Evolutionary conservation across 2,329 filamentous ascomycete genomes (phyloP).

Genomic region (Talaromyces islandicus): DNA sequence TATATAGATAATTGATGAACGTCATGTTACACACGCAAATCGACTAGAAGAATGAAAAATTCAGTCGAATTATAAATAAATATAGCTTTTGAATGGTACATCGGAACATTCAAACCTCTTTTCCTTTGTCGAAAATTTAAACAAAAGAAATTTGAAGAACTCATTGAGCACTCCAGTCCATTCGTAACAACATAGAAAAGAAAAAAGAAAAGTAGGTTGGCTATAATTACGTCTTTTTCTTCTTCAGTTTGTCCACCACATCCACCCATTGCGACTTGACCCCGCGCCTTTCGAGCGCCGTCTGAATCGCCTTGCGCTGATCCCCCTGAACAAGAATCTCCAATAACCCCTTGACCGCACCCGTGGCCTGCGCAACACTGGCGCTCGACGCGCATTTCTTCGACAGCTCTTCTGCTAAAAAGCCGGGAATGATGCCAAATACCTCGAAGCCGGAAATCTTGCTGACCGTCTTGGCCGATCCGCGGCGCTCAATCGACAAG

Average conservation of each 20-base stretch:
- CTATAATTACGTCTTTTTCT: slow-evolving; percentile 44
- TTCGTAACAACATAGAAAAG: no score
- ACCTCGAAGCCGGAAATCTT: slow-evolving; percentile 57
- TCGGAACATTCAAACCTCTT: not conserved
- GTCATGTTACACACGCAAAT: not conserved
- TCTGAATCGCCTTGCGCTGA: slow-evolving; percentile 56
- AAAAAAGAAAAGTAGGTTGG: no score
- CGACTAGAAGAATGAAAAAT: no score
- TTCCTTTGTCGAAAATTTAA: not conserved
- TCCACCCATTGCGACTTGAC: slow-evolving; percentile 56
- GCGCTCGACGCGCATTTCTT: slow-evolving; percentile 65
- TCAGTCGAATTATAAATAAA: no score
- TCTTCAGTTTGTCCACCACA: slow-evolving; percentile 62
- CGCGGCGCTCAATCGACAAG: slow-evolving; percentile 58
- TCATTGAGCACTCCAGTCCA: not conserved
- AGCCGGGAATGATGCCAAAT: slow-evolving; percentile 55
- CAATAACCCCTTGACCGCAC: slow-evolving; percentile 58
- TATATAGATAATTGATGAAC: not conserved
- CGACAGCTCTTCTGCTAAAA: slow-evolving; percentile 59
- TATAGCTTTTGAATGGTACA: not conserved
- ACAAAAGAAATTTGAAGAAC: not conserved
- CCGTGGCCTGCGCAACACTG: slow-evolving; percentile 56
- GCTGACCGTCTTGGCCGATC: slow-evolving; percentile 61
- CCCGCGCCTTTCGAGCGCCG: slow-evolving; percentile 54
- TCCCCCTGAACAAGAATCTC: slow-evolving; percentile 64